Evolutionary conservation across 164 flowering plant genomes (phyloP), one percentile per base, ranked within the genome.

Genomic region (Macadamia tetraphylla): DNA sequence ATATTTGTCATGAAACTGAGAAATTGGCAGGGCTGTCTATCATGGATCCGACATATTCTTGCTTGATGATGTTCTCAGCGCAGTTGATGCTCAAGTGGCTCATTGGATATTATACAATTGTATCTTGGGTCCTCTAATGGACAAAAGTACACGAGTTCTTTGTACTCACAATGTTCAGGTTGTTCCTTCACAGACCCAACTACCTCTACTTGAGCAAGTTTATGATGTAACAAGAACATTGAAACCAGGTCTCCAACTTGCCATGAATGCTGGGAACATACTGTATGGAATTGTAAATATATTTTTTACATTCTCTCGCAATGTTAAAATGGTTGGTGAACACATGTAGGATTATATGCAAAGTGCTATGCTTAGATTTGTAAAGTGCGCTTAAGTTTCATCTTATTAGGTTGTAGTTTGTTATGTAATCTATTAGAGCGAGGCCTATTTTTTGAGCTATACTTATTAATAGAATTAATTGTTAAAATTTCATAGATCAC

Each of bases 11-110:
- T 48, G n/a, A 63, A 62, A 49, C 49, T 59, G 56, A 35, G 60
- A 30, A 67, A 58, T 70, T 68, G 65, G 70, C 89, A 94, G 98
- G 88, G 97, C 96, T 67, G 67, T 94, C 35, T 94, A 94, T 77
- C 80, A 75, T 70, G 89, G 78, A 17, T 77, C 89, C 0, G 91
- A 91, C 60, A 71, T 83, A 62, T 77, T 77, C 73, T 40, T 94
- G 79, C 94, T 94, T 65, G 98, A 94, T 81, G 97, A 94, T 76
- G 86, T 94, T 63, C 91, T 94, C 30, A 91, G 98, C 79, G 97
- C 98, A 6, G 97, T 94, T 73, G 98, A 94, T 84, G 86, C 97
- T 48, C 94, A 94, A 79, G 98, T 94, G 68, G 95, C 85, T 69
- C 55, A 68, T 46, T 83, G 88, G 82, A 88, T 94, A 74, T 73